Evolutionary conservation across 192 early-diverging fungal species (phyloP), one percentile per base, ranked within the genome.

Genomic region (Anaeromyces robustus): DNA sequence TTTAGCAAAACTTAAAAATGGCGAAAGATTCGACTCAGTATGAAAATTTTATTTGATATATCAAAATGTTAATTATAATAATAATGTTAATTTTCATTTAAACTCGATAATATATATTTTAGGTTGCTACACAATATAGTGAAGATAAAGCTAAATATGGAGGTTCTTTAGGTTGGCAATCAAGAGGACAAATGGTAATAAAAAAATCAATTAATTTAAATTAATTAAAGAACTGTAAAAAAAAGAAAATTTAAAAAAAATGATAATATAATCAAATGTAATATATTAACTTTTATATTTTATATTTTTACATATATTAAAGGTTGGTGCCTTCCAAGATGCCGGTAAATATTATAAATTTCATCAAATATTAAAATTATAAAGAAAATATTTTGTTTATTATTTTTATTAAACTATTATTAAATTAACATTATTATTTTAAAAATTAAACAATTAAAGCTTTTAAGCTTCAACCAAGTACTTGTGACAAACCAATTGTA

Each of bases 131-230:
- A 80, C 43, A 85, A 32, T 95, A 87, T 78, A 93, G 92, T 39
- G 94, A 95, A 80, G 94, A 95, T 83, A 95, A 95, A 84, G 94
- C 94, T 31, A 94, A 92, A 79, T 83, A 84, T 28, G 94, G 95
- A 77, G 93, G 95, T 80, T 88, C 86, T 19, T 85, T 96, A n/a
- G 95, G 95, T 26, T 91, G 92, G 91, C 91, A 92, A 92, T 85
- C 80, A 14, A 88, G 95, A 52, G 94, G 92, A 43, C 87, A 88
- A 30, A 91, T 91, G 90, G 93, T 93, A 68, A 68, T 9, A 68
- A 22, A 4, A 52, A 22, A 52, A 22, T 22, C 0, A 52, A 22
- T 22, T 52, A 14, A 41, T 22, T 68, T n/a, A n/a, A n/a, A 68
- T 26, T 68, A n/a, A 39, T 14, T 14, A 39, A 39, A 39, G 9